These are phyloP conservation scores for Chytriomyces confervae DNA, from an alignment of 192 early-diverging fungal genomes.

Conservation along the genomic window DNA sequence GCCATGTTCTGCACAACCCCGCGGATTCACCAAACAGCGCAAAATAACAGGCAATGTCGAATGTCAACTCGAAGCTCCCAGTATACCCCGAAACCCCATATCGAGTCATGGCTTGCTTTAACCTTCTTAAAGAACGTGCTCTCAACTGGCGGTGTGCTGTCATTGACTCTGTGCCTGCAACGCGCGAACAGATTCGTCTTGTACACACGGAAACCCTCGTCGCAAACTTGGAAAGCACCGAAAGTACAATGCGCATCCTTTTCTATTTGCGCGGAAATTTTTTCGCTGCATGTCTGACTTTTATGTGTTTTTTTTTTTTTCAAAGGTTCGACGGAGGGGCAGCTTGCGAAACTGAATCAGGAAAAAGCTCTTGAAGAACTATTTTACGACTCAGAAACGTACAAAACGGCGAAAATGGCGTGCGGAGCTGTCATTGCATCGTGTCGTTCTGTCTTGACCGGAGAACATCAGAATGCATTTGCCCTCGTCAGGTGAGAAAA, in stretches of 20 bases:
- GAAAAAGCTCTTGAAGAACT: slow-evolving; percentile 37
- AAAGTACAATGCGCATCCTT: too few species aligned
- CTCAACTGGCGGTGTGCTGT: not conserved
- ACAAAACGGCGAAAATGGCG: slow-evolving; percentile 62
- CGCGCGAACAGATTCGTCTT: not conserved
- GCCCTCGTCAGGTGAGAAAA: slow-evolving; percentile 69
- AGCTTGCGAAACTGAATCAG: slow-evolving; percentile 5
- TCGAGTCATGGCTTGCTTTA: not conserved
- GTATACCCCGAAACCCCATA: not conserved
- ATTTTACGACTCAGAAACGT: slow-evolving; percentile 35
- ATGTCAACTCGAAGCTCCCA: not conserved
- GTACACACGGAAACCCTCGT: not conserved
- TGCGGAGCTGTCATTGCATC: slow-evolving; percentile 78
- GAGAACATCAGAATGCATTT: slow-evolving; percentile 75
- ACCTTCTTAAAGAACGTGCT: not conserved
- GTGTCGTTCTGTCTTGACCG: slow-evolving; percentile 70
- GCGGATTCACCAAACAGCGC: too few species aligned
- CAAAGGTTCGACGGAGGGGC: slow-evolving; percentile 7
- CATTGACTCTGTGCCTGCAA: not conserved
- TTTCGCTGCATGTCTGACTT: too few species aligned
- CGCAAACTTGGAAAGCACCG: not conserved
- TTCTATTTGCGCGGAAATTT: too few species aligned
- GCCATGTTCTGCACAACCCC: not conserved
- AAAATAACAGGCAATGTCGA: too few species aligned
- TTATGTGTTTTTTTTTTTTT: not conserved